These are phyloP conservation scores for Chrysanthemum seticuspe DNA, from an alignment of 129 eudicot species.

Conservation along the genomic window DNA sequence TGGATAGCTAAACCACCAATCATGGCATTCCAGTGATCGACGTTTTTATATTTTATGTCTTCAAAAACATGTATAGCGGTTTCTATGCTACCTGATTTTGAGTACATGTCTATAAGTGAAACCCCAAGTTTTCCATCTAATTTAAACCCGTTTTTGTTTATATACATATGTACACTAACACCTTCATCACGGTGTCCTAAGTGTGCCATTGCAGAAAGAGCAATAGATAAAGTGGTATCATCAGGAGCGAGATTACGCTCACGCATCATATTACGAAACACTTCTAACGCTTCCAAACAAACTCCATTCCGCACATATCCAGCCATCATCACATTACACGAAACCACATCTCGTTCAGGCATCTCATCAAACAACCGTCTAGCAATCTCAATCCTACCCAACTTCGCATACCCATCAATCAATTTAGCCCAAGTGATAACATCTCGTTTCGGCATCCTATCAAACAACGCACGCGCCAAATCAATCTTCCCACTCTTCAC, in stretches of 20 bases:
- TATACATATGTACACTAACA: slow-evolving; percentile 41
- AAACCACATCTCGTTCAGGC: slow-evolving; percentile 61
- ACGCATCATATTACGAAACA: slow-evolving; percentile 44
- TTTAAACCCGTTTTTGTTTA: slow-evolving; percentile 33
- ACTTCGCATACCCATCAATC: slow-evolving; percentile 67
- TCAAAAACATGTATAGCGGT: slow-evolving; percentile 54
- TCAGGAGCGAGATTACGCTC: slow-evolving; percentile 44
- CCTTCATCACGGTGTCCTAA: slow-evolving; percentile 59
- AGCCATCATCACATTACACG: slow-evolving; percentile 78
- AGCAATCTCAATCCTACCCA: slow-evolving; percentile 54
- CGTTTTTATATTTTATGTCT: slow-evolving; percentile 33
- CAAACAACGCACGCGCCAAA: slow-evolving; percentile 48
- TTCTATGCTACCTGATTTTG: slow-evolving; percentile 70
- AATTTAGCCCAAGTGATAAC: slow-evolving; percentile 66
- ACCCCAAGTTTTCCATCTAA: slow-evolving; percentile 59
- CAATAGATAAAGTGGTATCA: slow-evolving; percentile 48
- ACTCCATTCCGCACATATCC: slow-evolving; percentile 61
- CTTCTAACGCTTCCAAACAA: slow-evolving; percentile 46
- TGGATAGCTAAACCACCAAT: slow-evolving; percentile 78
- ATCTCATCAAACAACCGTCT: slow-evolving; percentile 60
- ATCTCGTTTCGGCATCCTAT: slow-evolving; percentile 57
- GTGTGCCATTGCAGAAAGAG: slow-evolving; percentile 62
- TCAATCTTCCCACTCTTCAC: slow-evolving; percentile 49
- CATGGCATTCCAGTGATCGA: slow-evolving; percentile 82
- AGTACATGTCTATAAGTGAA: slow-evolving; percentile 76